Evolutionary conservation across 2,329 filamentous ascomycete genomes (phyloP).

Genomic region (Corinectria fuckeliana): DNA sequence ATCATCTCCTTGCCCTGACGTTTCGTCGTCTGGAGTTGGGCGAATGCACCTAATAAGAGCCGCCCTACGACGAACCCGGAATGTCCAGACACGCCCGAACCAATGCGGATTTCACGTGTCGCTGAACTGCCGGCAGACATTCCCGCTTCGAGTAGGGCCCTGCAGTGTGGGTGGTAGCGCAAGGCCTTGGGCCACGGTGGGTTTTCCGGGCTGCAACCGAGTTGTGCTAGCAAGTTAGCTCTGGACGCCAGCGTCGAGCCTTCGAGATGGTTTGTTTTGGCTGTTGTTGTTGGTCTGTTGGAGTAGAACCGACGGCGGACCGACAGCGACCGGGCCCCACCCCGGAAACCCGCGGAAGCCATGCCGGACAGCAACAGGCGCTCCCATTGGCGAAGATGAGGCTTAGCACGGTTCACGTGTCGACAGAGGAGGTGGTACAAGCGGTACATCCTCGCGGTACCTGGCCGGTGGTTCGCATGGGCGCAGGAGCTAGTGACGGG

Average conservation of each 20-base stretch:
- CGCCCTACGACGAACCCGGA: constrained; percentile 1
- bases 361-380: constrained; percentile 4
- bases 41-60: too few species aligned
- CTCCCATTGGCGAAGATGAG: constrained; percentile 5
- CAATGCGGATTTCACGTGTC: constrained; percentile 18
- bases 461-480: neutral
- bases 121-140: constrained; percentile 1
- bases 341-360: constrained; percentile 10
- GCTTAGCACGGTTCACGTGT: neutral
- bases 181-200: constrained; percentile 5
- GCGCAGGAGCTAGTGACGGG: neutral
- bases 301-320: constrained; percentile 11
- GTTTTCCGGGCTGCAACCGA: neutral
- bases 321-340: constrained; percentile 14
- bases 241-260: neutral
- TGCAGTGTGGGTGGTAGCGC: constrained; percentile 7
- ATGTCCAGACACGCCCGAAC: too few species aligned
- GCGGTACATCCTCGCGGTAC: constrained; percentile 14
- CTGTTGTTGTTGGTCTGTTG: neutral
- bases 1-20: neutral
- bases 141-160: constrained; percentile 6
- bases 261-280: neutral
- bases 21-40: neutral
- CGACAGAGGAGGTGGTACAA: constrained; percentile 11
- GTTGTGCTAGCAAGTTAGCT: constrained; percentile 2